These are phyloP conservation scores for Biscogniauxia sp. DNA, from an alignment of 2,329 filamentous ascomycete genomes.

Conservation along the genomic window DNA sequence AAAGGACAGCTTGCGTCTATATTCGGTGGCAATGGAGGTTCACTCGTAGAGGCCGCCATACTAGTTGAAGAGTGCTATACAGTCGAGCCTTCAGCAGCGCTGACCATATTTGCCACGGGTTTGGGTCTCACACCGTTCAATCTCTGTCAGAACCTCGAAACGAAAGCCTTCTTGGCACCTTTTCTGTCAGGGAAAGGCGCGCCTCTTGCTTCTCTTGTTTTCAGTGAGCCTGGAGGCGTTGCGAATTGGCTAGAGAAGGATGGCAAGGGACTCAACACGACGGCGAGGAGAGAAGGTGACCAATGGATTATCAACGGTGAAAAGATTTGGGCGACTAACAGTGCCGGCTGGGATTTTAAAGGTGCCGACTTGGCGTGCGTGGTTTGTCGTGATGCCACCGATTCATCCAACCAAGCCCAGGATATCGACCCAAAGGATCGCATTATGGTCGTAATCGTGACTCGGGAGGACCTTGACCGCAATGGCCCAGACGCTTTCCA, in stretches of 20 bases:
- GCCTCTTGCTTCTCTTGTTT: constrained; percentile 49
- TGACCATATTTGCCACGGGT: constrained; percentile 52
- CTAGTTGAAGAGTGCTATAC: constrained; percentile 53
- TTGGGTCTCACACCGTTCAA: constrained; percentile 51
- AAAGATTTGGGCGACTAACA: constrained; percentile 57
- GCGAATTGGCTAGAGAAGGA: constrained; percentile 53
- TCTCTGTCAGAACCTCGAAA: constrained; percentile 32
- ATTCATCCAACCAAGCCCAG: background rate
- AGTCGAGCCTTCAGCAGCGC: constrained; percentile 46
- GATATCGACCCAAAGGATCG: constrained; percentile 23
- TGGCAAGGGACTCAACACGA: constrained; percentile 46
- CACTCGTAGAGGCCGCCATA: constrained; percentile 47
- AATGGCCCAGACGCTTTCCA: constrained; percentile 43
- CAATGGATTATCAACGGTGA: constrained; percentile 53
- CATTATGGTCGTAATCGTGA: constrained; percentile 51
- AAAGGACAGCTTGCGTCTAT: constrained; percentile 44
- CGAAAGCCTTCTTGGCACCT: too few relatives aligned
- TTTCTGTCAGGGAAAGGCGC: constrained; percentile 29
- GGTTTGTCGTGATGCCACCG: constrained; percentile 43
- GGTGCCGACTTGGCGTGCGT: constrained; percentile 53
- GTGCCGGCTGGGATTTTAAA: constrained; percentile 50
- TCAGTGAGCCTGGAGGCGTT: constrained; percentile 50
- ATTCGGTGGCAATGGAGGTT: constrained; percentile 45
- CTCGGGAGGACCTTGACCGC: constrained; percentile 43
- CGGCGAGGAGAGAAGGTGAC: constrained; percentile 45